Percentiles rank a stretch among this genome's conserved stretches.
These are phyloP conservation scores for Candida freyschussii DNA, from an alignment of 1,139 yeast species.

Conservation along the genomic window DNA sequence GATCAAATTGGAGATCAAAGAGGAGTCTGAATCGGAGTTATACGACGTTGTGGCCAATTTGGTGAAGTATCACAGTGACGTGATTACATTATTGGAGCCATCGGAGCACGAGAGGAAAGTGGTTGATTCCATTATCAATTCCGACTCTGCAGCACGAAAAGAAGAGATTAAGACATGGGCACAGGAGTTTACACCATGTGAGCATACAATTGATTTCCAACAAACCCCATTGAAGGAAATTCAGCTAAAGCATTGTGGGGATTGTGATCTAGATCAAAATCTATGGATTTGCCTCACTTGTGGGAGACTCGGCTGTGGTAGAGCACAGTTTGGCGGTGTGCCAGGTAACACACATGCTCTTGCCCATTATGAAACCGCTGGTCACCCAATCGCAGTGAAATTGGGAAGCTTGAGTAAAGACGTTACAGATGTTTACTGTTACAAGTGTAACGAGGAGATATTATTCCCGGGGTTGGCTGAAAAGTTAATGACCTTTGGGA, in stretches of 20 bases:
- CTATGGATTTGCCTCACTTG: conserved; percentile 91
- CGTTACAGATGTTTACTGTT: conserved; percentile 77
- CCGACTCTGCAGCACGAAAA: conserved; percentile 61
- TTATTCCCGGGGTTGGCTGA: conserved; percentile 57
- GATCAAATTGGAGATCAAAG: conserved; percentile 70
- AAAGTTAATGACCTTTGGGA: conserved; percentile 58
- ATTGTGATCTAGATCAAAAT: conserved; percentile 70
- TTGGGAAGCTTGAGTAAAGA: conserved; percentile 78
- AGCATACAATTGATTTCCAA: conserved; percentile 55
- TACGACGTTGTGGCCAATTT: conserved; percentile 42
- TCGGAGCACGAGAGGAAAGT: conserved; percentile 4
- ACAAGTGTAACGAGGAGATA: conserved; percentile 83
- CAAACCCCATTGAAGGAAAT: conserved; percentile 32
- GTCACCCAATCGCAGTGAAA: conserved; percentile 82
- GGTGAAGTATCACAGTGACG: conserved; percentile 12
- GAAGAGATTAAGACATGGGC: conserved; percentile 91
- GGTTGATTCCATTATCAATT: conserved; percentile 48
- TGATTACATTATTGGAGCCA: conserved; percentile 2
- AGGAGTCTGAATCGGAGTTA: conserved; percentile 62
- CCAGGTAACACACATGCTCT: conserved; percentile 92
- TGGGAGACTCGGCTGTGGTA: conserved; percentile 88
- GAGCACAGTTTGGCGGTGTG: conserved; percentile 89
- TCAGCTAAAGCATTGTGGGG: conserved; percentile 48
- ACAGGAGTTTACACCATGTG: conserved; percentile 75
- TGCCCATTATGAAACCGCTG: conserved; percentile 48